Conservation (phyloP, 441 rosid genomes). For the Pelargonium australe region DNA sequence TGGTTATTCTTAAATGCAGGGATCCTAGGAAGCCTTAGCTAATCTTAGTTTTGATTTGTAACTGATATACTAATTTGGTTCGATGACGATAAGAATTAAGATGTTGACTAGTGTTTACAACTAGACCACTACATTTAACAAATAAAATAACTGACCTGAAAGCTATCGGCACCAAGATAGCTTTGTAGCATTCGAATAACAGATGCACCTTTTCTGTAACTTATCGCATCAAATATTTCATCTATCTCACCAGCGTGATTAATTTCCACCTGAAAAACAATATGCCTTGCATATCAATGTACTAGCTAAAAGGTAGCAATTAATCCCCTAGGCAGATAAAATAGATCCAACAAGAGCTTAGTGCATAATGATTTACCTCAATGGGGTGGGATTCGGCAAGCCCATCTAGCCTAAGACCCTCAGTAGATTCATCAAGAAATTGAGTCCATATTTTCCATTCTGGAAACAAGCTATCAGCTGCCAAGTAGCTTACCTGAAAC, state of each 20-base stretch:
- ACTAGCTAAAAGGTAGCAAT: conserved; percentile 3
- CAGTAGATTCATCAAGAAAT: conserved; percentile 82
- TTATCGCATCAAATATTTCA: conserved; percentile 90
- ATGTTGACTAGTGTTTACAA: not conserved
- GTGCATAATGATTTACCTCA: conserved; percentile 49
- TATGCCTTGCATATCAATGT: conserved; percentile 11
- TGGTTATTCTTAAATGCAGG: not conserved
- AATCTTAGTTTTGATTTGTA: not conserved
- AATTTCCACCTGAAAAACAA: conserved; percentile 64
- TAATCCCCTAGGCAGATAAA: not conserved
- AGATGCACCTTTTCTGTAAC: conserved; percentile 90
- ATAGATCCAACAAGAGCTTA: not conserved
- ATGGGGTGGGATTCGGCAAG: conserved; percentile 96
- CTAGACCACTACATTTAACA: not conserved
- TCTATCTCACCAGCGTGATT: conserved; percentile 82
- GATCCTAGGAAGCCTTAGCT: not conserved
- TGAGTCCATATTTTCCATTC: conserved; percentile 98
- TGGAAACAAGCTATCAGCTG: conserved; percentile 81
- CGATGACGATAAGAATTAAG: not conserved
- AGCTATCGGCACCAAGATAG: conserved; percentile 82
- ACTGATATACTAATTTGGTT: not conserved
- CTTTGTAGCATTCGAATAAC: conserved; percentile 93
- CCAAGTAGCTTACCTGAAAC: conserved; percentile 89
- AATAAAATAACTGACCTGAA: conserved; percentile 57
- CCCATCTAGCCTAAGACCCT: conserved; percentile 80